Percentiles rank a stretch among this genome's conserved stretches.
These are phyloP conservation scores for Kluyveromyces marxianus DNA, from an alignment of 1,139 yeast genomes.

Conservation along the genomic window DNA sequence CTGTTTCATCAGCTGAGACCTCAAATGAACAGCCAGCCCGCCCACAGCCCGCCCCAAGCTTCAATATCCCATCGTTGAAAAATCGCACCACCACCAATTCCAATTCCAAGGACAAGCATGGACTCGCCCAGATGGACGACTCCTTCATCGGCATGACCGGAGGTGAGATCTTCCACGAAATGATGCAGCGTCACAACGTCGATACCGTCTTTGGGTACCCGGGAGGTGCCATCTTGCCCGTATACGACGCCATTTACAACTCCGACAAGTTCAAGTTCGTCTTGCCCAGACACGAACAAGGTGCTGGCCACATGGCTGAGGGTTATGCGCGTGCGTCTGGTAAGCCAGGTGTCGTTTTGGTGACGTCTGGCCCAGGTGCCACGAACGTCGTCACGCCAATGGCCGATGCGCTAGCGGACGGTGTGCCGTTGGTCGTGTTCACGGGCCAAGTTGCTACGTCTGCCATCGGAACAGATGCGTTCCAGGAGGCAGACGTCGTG, in stretches of 20 bases:
- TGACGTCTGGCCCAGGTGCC: conserved; percentile 98
- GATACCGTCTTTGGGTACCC: conserved; percentile 94
- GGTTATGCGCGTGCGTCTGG: conserved; percentile 95
- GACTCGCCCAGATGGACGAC: conserved; percentile 48
- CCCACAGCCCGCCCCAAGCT: conserved; percentile 48
- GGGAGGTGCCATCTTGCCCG: conserved; percentile 98
- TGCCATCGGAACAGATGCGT: conserved; percentile 96
- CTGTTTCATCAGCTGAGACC: background rate
- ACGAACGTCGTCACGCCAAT: conserved; percentile 94
- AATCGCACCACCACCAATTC: background rate
- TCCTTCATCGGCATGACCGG: conserved; percentile 92
- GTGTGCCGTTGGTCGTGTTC: conserved; percentile 95
- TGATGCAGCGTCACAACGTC: conserved; percentile 95
- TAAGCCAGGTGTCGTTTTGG: conserved; percentile 96
- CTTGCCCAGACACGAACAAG: conserved; percentile 95
- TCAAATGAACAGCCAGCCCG: conserved; percentile 15
- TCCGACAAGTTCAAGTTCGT: conserved; percentile 84
- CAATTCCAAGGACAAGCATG: background rate
- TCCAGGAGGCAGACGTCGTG: conserved; percentile 97
- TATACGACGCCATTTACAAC: conserved; percentile 92
- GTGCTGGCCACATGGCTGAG: conserved; percentile 99
- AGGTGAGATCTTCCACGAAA: conserved; percentile 96
- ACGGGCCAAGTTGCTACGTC: conserved; percentile 95
- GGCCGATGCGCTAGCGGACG: conserved; percentile 97
- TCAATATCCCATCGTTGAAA: conserved; percentile 22